Conservation (phyloP, 1,284 basidiomycete genomes). For the Peniophora sp. region DNA sequence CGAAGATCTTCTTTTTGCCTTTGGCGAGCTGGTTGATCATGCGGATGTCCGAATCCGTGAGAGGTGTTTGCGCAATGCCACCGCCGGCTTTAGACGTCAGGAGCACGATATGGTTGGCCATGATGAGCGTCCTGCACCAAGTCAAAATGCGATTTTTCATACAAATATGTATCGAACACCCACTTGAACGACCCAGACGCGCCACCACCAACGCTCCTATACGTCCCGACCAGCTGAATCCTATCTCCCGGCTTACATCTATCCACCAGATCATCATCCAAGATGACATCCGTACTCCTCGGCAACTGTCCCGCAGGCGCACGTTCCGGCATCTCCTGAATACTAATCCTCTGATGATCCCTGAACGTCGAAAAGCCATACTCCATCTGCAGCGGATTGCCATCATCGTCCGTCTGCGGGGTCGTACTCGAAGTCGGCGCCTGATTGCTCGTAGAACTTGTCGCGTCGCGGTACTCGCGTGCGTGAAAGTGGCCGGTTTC, state of each 20-base stretch:
- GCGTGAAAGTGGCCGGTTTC: conserved; percentile 81
- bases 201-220: conserved; percentile 89
- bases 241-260: conserved; percentile 97
- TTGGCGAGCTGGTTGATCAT: conserved; percentile 94
- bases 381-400: conserved; percentile 84
- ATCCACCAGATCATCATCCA: conserved; percentile 97
- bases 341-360: conserved; percentile 96
- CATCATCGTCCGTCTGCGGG: conserved; percentile 89
- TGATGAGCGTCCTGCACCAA: conserved; percentile 72
- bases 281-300: conserved; percentile 89
- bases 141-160: conserved; percentile 1
- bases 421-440: conserved; percentile 90
- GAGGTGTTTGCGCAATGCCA: conserved; percentile 87
- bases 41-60: conserved; percentile 94
- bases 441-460: conserved; percentile 75
- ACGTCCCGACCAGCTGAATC: conserved; percentile 94
- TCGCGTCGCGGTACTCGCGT: conserved; percentile 90
- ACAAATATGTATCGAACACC: conserved; percentile 23
- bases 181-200: conserved; percentile 88
- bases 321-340: conserved; percentile 99
- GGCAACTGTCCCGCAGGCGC: conserved; percentile 97
- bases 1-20: conserved; percentile 75
- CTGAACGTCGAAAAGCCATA: conserved; percentile 90
- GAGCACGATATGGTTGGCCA: conserved; percentile 96
- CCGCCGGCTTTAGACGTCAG: conserved; percentile 95